Conservation (phyloP, 2,329 filamentous ascomycete species). For the Sordariomycetes sp. region DNA sequence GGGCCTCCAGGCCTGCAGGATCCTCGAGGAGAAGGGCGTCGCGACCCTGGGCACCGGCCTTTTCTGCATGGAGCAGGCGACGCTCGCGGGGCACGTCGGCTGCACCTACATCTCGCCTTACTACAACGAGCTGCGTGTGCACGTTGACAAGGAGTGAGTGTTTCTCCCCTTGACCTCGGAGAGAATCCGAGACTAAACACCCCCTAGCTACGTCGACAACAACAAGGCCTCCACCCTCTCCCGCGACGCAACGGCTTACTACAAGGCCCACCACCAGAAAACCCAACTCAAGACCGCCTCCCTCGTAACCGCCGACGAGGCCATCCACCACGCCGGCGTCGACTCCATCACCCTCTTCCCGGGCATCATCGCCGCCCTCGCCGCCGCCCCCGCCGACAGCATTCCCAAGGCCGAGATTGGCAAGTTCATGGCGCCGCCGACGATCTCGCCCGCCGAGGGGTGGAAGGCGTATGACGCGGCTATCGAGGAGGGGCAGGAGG, state of each 20-base stretch:
- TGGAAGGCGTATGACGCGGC: slow-evolving; percentile 10
- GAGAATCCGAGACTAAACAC: background rate
- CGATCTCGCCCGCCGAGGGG: slow-evolving; percentile 14
- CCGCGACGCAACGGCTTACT: slow-evolving; percentile 37
- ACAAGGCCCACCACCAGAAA: slow-evolving; percentile 21
- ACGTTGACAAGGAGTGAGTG: slow-evolving; percentile 35
- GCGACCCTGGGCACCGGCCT: slow-evolving; percentile 48
- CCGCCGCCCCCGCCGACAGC: slow-evolving; percentile 17
- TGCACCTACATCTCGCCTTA: slow-evolving; percentile 54
- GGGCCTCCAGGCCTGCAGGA: slow-evolving; percentile 44
- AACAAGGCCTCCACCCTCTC: slow-evolving; percentile 36
- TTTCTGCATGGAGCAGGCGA: slow-evolving; percentile 47
- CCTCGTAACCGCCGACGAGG: slow-evolving; percentile 41
- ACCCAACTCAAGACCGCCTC: slow-evolving; percentile 44
- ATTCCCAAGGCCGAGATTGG: slow-evolving; percentile 16
- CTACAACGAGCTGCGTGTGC: slow-evolving; percentile 51
- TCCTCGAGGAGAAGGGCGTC: slow-evolving; percentile 38
- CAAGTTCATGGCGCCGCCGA: slow-evolving; percentile 15
- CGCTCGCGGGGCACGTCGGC: slow-evolving; percentile 39
- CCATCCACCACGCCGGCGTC: slow-evolving; percentile 42
- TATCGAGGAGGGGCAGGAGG: slow-evolving; percentile 23
- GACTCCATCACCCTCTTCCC: slow-evolving; percentile 47
- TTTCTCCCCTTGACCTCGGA: slow-evolving; percentile 1
- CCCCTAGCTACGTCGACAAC: slow-evolving; percentile 28
- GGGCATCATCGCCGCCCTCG: slow-evolving; percentile 31